Conservation (phyloP, 345 rosid genomes). For the Mallotus nudiflorus region DNA sequence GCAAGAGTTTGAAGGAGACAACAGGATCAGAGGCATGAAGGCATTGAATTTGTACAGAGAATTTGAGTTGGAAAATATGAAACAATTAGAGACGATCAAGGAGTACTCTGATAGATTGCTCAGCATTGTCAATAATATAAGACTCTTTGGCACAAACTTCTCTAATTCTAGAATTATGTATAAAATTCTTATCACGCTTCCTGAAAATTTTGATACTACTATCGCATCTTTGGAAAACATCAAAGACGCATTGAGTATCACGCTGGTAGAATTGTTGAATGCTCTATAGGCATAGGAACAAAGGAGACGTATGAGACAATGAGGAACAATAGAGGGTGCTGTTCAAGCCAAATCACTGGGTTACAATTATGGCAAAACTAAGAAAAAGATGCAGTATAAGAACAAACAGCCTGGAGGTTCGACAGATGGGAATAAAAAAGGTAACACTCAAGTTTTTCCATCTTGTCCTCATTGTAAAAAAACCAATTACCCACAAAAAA, state of each 20-base stretch:
- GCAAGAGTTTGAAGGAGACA: background rate
- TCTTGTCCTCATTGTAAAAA: conserved; percentile 12
- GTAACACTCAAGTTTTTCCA: conserved; percentile 1
- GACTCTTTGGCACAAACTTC: background rate
- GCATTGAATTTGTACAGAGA: background rate
- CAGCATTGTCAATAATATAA: background rate
- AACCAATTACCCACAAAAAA: conserved; percentile 10
- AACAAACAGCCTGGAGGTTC: no score
- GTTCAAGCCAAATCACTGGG: background rate
- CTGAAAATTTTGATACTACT: background rate
- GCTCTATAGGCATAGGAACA: background rate
- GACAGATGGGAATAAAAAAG: background rate
- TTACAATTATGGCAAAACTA: no score
- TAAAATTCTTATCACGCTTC: background rate
- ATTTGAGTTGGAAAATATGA: background rate
- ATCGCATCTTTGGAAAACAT: background rate
- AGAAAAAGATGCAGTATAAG: no score
- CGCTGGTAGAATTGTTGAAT: background rate
- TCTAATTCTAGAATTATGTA: background rate
- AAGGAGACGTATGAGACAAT: background rate
- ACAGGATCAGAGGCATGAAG: background rate
- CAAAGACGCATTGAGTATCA: background rate
- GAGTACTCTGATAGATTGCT: background rate
- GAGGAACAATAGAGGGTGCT: background rate
- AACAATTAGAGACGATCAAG: background rate